These are phyloP conservation scores for Fusarium equiseti DNA, from an alignment of 2,329 filamentous ascomycete genomes.

Conservation along the genomic window DNA sequence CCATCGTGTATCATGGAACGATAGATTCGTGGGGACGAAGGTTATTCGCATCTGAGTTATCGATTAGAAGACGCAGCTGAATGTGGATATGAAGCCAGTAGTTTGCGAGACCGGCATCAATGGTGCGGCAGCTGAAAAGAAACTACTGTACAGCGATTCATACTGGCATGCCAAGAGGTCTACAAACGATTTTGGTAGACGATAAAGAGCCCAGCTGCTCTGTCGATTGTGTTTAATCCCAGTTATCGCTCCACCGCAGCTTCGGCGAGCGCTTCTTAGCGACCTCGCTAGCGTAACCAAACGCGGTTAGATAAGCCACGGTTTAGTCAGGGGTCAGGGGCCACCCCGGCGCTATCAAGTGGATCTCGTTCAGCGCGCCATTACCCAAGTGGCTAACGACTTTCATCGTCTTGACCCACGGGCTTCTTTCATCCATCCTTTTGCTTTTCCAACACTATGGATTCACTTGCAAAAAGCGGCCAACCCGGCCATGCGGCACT, in stretches of 20 bases:
- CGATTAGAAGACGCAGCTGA: slow-evolving; percentile 14
- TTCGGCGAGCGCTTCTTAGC: slow-evolving; percentile 24
- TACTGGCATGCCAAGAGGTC: background rate
- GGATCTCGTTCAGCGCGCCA: slow-evolving; percentile 2
- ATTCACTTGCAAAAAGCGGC: slow-evolving; percentile 13
- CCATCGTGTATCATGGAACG: background rate
- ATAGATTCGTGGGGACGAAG: background rate
- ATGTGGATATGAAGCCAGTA: slow-evolving; percentile 2
- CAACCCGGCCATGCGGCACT: slow-evolving; percentile 33
- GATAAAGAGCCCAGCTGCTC: background rate
- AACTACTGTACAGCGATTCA: slow-evolving; percentile 13
- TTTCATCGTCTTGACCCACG: slow-evolving; percentile 25
- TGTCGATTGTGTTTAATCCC: slow-evolving; percentile 19
- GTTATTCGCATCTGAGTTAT: slow-evolving; percentile 19
- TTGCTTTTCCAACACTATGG: slow-evolving; percentile 12
- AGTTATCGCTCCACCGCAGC: slow-evolving; percentile 26
- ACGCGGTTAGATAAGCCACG: slow-evolving; percentile 11
- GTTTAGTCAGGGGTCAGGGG: slow-evolving; percentile 30
- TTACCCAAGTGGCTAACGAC: slow-evolving; percentile 21
- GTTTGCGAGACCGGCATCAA: background rate
- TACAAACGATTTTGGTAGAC: background rate
- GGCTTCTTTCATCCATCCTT: slow-evolving; percentile 12
- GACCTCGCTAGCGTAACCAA: slow-evolving; percentile 10
- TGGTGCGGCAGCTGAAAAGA: slow-evolving; percentile 30
- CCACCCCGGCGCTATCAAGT: background rate